Base-by-base conservation (phyloP, 345 rosid genomes). In the Melaleuca quinquenervia region DNA sequence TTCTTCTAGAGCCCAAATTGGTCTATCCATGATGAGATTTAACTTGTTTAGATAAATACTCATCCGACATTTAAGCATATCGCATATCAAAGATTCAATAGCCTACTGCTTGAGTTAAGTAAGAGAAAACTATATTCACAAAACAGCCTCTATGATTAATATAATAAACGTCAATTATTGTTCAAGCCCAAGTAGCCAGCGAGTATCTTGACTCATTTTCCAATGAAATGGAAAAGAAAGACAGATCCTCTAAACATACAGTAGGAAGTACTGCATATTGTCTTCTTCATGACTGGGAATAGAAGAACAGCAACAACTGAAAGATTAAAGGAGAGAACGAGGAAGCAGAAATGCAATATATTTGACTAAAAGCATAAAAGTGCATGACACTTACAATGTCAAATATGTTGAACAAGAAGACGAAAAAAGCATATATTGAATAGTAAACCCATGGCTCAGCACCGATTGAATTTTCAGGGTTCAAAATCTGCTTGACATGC, bases 391-490 rank as follows among this genome's bases (percentile, higher is more conserved):
- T 97, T 88, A 97, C 98, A 83, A 95, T 97, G 93, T 97, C 99
- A 88, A 95, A 97, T 86, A 97, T 97, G 89, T 96, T 97, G 94
- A 97, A 95, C 55, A 97, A 78, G 85, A 95, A 97, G 85, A 97
- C 99, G 82, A 93, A 95, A 86, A 97, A 96, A 4, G 96, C 99
- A 89, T 93, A 97, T 85, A 94, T 89, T 48, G 98, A 89, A 91
- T 96, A 97, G 92, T 96, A 97, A 82, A 96, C 96, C 98, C 96
- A 97, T 18, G 96, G 98, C 45, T 87, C 92, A 82, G 99, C 99
- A 85, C 99, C 99, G 87, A 93, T 58, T 32, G 97, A 93, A 89
- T 91, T 95, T 90, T 90, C 94, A 54, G 98, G 98, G 90, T 97
- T 95, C 91, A 97, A 88, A 82, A 93, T 95, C 93, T 97, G 96